phyloP scores from a whole-genome alignment of 768 basidiomycete species.

The Pisolithus sp. region DNA sequence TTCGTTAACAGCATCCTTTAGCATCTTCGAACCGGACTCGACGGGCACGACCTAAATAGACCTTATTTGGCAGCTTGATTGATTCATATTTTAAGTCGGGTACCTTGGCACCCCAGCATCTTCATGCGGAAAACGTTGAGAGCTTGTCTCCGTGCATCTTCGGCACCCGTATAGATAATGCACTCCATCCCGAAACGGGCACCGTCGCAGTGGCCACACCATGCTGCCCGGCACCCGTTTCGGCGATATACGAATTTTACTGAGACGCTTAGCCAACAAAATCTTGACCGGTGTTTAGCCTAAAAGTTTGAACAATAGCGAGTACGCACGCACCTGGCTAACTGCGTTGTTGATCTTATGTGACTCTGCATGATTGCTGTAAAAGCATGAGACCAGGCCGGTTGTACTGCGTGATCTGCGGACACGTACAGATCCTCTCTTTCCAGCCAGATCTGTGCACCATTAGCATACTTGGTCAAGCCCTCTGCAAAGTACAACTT shows the following conservation, averaged over 20 bases:
- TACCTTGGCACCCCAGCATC: slow-evolving; percentile 93
- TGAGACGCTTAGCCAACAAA: slow-evolving; percentile 84
- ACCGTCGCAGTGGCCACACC: slow-evolving; percentile 98
- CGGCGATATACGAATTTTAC: slow-evolving; percentile 97
- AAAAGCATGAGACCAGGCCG: slow-evolving; percentile 1
- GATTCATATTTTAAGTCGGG: background rate
- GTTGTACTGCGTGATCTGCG: background rate
- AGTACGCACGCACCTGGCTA: slow-evolving; percentile 61
- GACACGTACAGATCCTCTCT: slow-evolving; percentile 76
- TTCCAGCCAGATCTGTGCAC: slow-evolving; percentile 97
- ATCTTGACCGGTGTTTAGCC: slow-evolving; percentile 47
- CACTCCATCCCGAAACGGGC: slow-evolving; percentile 92
- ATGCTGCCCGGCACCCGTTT: slow-evolving; percentile 98
- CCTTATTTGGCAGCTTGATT: background rate
- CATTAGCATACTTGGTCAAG: slow-evolving; percentile 83
- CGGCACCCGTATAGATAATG: slow-evolving; percentile 95
- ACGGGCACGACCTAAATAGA: slow-evolving; percentile 79
- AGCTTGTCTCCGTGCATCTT: slow-evolving; percentile 93
- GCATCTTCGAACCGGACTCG: slow-evolving; percentile 84
- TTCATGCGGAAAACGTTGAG: slow-evolving; percentile 96
- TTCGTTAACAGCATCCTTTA: slow-evolving; percentile 98
- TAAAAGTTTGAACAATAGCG: background rate
- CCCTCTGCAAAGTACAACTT: slow-evolving; percentile 88
- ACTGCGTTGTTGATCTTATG: slow-evolving; percentile 99
- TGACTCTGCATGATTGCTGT: slow-evolving; percentile 93